Evolutionary conservation across 169 alveolate genomes (phyloP), one percentile per base, ranked within the genome.

Genomic region (Cryptosporidium parvum): DNA sequence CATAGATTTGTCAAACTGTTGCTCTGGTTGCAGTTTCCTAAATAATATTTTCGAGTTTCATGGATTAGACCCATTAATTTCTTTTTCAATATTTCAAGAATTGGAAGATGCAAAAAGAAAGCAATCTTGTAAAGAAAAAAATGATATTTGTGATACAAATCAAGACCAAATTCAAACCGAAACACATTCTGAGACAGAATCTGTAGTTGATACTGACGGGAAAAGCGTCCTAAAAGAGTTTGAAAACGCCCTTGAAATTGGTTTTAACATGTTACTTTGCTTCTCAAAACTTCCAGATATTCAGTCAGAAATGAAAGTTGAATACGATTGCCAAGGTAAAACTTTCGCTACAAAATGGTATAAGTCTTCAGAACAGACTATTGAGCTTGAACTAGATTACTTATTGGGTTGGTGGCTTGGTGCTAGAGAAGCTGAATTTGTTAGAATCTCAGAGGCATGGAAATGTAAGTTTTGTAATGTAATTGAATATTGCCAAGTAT

Each of bases 281-380:
- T 39, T 80, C 44, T 59, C 89, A 33, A 65, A 42, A 23, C 62
- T 80, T 14, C 89, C 89, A 14, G 80, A 39, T 9, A 80, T 80
- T 23, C 73, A 80, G 23, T 16, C 61, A 16, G 75, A 80, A 42
- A 80, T 80, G 75, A 80, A 80, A 29, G 89, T 80, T n/a, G 89
- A 80, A 44, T 80, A 80, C 52, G 89, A 80, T 16, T 80, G 75
- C 44, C 80, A 80, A 53, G 89, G 89, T 3, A 62, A 65, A 44
- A 80, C 89, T 16, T 80, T 80, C 62, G 80, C 80, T 39, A 80
- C 89, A 1, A 80, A 80, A 37, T 80, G 89, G 89, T 65, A 80
- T 52, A 80, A 29, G 23, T 80, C 80, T 9, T 44, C 73, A 21
- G 69, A 80, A 12, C 53, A 62, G 26, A 80, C 75, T 16, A 51